Conservation (phyloP, 805 yeast genomes). For the Debaryomyces hansenii region DNA sequence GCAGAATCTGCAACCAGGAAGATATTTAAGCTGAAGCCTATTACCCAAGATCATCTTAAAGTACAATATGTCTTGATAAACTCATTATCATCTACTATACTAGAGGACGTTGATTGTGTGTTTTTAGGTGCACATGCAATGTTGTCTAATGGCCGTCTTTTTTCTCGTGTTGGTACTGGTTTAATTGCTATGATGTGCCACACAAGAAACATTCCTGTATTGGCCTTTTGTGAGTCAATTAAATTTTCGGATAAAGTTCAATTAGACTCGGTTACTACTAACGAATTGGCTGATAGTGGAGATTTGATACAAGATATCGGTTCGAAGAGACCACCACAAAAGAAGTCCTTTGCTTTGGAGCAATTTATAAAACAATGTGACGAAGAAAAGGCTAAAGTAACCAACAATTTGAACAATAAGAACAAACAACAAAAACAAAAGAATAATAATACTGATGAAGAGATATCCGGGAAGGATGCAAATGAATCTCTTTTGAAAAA, state of each 20-base stretch:
- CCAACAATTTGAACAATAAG: constrained; percentile 19
- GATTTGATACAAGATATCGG: constrained; percentile 55
- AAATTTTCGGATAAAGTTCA: constrained; percentile 95
- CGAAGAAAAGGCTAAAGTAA: constrained; percentile 20
- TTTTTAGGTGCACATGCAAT: constrained; percentile 96
- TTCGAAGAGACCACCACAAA: constrained; percentile 53
- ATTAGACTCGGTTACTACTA: constrained; percentile 90
- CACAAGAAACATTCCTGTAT: constrained; percentile 85
- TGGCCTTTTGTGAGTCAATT: constrained; percentile 93
- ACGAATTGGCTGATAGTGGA: constrained; percentile 83
- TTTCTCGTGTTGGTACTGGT: constrained; percentile 94
- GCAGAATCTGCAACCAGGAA: constrained; percentile 10
- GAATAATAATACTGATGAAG: constrained; percentile 2
- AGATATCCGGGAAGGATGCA: constrained; percentile 15
- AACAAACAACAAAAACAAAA: constrained; percentile 11
- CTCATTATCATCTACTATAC: constrained; percentile 69
- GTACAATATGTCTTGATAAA: constrained; percentile 78
- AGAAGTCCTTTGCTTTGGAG: constrained; percentile 63
- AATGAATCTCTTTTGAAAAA: constrained; percentile 49
- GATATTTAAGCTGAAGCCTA: constrained; percentile 19
- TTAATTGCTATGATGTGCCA: constrained; percentile 89
- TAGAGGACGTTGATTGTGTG: constrained; percentile 86
- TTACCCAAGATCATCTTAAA: constrained; percentile 57
- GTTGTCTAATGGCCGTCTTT: constrained; percentile 90
- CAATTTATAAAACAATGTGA: constrained; percentile 54